A percentile compares a stretch with the other conserved stretches of the same genome.
These are phyloP conservation scores for Ustilago vetiveriae DNA, from an alignment of 1,284 basidiomycete genomes.

Conservation along the genomic window DNA sequence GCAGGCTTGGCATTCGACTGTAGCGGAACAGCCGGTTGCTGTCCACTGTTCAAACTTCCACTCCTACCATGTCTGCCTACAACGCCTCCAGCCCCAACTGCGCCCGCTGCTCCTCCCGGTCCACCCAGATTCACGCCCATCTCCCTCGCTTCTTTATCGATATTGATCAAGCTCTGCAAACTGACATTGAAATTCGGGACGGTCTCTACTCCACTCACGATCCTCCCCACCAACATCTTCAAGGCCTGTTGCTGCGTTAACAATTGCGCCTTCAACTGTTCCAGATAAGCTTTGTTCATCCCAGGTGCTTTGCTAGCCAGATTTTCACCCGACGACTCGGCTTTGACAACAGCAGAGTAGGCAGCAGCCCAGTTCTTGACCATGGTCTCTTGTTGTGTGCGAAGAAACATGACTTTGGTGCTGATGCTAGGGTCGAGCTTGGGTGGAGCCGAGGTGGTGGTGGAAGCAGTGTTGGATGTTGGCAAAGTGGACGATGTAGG, in stretches of 20 bases:
- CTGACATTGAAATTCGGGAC: conserved; percentile 51
- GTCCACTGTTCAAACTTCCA: conserved; percentile 26
- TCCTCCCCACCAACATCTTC: conserved; percentile 38
- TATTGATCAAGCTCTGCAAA: conserved; percentile 53
- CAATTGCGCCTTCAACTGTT: conserved; percentile 53
- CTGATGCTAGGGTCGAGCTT: conserved; percentile 39
- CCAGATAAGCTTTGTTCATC: conserved; percentile 42
- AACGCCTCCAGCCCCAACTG: too few relatives aligned
- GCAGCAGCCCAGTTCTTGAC: conserved; percentile 51
- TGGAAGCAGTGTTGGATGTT: neutral
- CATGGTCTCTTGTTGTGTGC: conserved; percentile 57
- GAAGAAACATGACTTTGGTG: conserved; percentile 52
- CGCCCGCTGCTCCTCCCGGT: conserved; percentile 13
- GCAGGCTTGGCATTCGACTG: too few relatives aligned
- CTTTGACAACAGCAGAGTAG: conserved; percentile 27
- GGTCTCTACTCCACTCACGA: conserved; percentile 37
- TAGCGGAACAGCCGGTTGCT: neutral
- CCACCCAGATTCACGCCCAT: conserved; percentile 54
- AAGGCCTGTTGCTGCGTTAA: conserved; percentile 53
- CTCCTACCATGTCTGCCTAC: conserved; percentile 23
- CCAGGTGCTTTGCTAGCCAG: conserved; percentile 21
- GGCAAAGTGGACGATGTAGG: too few relatives aligned
- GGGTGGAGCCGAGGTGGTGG: conserved; percentile 6
- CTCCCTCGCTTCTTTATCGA: conserved; percentile 59
- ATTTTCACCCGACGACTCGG: conserved; percentile 2